Evolutionary conservation across 352 stramenopile species (phyloP).

Genomic region (Pythium guiyangense): DNA sequence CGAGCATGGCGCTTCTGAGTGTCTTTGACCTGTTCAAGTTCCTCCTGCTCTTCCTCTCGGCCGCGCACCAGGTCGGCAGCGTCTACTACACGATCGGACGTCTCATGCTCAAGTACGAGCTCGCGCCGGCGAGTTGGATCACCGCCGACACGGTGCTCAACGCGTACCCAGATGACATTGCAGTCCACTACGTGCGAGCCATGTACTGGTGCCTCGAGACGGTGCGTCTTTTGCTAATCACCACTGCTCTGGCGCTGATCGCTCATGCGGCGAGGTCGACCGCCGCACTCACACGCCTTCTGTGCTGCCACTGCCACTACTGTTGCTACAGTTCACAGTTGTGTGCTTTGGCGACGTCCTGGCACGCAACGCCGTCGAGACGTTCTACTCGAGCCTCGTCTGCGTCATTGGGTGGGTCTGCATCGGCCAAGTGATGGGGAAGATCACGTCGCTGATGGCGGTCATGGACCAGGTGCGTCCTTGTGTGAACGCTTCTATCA

Average conservation of each 20-base stretch:
- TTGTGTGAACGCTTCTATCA: neutral
- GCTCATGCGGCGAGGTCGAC: no score
- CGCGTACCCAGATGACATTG: constrained; percentile 9
- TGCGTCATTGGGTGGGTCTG: constrained; percentile 24
- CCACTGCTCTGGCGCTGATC: neutral
- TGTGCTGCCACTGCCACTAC: neutral
- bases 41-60: constrained; percentile 19
- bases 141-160: constrained; percentile 14
- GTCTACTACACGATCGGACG: constrained; percentile 20
- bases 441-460: constrained; percentile 21
- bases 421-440: constrained; percentile 21
- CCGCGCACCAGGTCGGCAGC: constrained; percentile 18
- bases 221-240: constrained; percentile 1
- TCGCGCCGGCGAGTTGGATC: constrained; percentile 17
- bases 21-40: constrained; percentile 25
- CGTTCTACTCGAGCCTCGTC: constrained; percentile 10
- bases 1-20: constrained; percentile 8
- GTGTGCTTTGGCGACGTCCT: constrained; percentile 24
- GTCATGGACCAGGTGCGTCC: constrained; percentile 15
- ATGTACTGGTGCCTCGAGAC: constrained; percentile 25
- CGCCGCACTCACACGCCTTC: neutral
- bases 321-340: constrained; percentile 17
- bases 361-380: constrained; percentile 16
- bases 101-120: constrained; percentile 13
- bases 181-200: constrained; percentile 17